Conservation (phyloP, 164 flowering plant genomes). For the Warburgia ugandensis region DNA sequence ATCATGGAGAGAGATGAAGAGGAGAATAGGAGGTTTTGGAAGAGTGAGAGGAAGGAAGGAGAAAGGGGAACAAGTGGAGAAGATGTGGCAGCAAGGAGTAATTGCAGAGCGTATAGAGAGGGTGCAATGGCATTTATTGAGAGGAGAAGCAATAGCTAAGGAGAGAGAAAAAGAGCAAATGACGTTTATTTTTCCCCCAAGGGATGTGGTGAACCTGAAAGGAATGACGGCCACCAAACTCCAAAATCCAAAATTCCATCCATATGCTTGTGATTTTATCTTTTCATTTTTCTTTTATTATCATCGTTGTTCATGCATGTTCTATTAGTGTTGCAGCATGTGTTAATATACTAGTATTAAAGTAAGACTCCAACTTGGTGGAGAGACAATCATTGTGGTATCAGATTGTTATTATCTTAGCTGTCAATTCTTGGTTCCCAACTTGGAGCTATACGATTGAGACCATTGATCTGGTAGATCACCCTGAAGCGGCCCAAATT, state of each 20-base stretch:
- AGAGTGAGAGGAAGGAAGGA: neutral
- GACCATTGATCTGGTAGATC: too few species aligned
- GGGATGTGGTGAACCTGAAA: slow-evolving; percentile 24
- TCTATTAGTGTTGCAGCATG: neutral
- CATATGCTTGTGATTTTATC: neutral
- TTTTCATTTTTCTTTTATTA: neutral
- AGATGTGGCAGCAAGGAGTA: slow-evolving; percentile 28
- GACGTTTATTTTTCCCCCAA: slow-evolving; percentile 13
- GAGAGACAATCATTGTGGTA: too few species aligned
- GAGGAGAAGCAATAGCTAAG: slow-evolving; percentile 20
- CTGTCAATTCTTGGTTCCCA: too few species aligned
- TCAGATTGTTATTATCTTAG: too few species aligned
- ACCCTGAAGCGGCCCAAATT: too few species aligned
- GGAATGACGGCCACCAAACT: slow-evolving; percentile 49
- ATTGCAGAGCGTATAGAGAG: slow-evolving; percentile 26
- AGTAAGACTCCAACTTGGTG: too few species aligned
- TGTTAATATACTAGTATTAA: neutral
- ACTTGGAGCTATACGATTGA: too few species aligned
- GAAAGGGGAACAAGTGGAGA: slow-evolving; percentile 15
- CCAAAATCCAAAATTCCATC: slow-evolving; percentile 1
- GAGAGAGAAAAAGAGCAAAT: slow-evolving; percentile 17
- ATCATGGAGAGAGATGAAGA: neutral
- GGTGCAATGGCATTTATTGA: slow-evolving; percentile 30
- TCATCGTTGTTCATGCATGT: neutral
- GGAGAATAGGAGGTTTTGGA: neutral